phyloP scores from a whole-genome alignment of 768 basidiomycete genomes.

The Pulveroboletus sp. region DNA sequence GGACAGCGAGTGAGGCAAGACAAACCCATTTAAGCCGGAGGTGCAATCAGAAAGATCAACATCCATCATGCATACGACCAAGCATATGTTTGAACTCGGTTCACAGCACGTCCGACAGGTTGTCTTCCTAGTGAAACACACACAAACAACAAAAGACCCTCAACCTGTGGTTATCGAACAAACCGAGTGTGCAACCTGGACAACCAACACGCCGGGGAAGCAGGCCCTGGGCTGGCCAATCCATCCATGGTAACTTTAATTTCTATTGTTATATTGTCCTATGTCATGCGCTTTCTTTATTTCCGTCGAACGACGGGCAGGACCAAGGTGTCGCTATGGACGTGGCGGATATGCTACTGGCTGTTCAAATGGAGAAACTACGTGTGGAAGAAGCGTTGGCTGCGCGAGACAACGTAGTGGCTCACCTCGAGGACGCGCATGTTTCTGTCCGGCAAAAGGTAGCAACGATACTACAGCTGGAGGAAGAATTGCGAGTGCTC shows the following conservation, averaged over 20 bases:
- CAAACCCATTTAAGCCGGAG: too few relatives aligned
- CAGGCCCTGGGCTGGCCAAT: background rate
- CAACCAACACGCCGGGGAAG: constrained; percentile 1
- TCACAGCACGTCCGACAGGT: too few relatives aligned
- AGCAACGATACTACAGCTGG: constrained; percentile 43
- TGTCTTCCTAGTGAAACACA: too few relatives aligned
- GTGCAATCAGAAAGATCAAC: too few relatives aligned
- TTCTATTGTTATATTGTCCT: background rate
- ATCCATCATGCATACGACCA: too few relatives aligned
- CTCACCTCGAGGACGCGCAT: constrained; percentile 56
- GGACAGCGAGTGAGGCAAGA: too few relatives aligned
- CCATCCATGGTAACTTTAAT: constrained; percentile 12
- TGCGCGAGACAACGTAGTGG: constrained; percentile 59
- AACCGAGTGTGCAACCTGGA: too few relatives aligned
- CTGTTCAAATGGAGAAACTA: constrained; percentile 48
- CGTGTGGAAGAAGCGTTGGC: constrained; percentile 52
- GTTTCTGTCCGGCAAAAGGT: constrained; percentile 58
- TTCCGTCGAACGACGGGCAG: constrained; percentile 5
- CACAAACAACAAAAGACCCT: too few relatives aligned
- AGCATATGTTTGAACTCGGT: too few relatives aligned
- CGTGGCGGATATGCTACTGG: constrained; percentile 47
- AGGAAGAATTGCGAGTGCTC: constrained; percentile 35
- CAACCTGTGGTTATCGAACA: too few relatives aligned
- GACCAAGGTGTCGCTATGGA: constrained; percentile 2
- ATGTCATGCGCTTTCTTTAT: constrained; percentile 1